Percentiles rank a stretch among this genome's conserved stretches.
phyloP scores from a whole-genome alignment of 176 grass and related monocot genomes.

The Rhynchospora pubera region DNA sequence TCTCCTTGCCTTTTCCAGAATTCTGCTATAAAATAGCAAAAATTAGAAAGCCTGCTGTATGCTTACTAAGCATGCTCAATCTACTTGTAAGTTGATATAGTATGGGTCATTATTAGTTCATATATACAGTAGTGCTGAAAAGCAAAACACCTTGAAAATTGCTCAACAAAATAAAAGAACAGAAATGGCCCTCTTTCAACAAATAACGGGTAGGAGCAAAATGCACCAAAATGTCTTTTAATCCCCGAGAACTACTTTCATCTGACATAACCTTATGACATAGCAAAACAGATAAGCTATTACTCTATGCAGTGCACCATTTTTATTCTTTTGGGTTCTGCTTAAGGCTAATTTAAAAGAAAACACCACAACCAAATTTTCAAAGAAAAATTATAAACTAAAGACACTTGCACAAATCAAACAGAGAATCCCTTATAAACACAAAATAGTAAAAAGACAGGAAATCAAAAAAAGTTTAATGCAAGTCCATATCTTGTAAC shows the following conservation, averaged over 20 bases:
- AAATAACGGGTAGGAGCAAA: not conserved
- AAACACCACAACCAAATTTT: not conserved
- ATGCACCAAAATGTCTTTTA: not conserved
- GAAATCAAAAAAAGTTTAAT: not conserved
- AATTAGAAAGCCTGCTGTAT: not conserved
- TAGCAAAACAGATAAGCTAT: not conserved
- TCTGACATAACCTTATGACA: not conserved
- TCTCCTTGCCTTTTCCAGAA: conserved; percentile 74
- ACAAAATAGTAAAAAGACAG: not conserved
- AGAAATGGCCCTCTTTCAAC: not conserved
- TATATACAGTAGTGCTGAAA: not conserved
- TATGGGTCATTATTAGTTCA: not conserved
- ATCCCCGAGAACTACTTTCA: not conserved
- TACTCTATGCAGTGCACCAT: not conserved
- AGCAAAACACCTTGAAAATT: not conserved
- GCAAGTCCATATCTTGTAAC: not conserved
- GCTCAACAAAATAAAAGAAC: not conserved
- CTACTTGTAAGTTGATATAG: not conserved
- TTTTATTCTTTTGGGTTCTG: not conserved
- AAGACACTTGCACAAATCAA: not conserved
- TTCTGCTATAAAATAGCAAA: conserved; percentile 38
- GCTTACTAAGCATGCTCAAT: not conserved
- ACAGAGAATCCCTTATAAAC: not conserved
- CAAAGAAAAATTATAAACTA: not conserved
- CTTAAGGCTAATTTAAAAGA: not conserved